Evolutionary conservation across 768 basidiomycete genomes (phyloP), one percentile per base, ranked within the genome.

Genomic region (Pisolithus orientalis): DNA sequence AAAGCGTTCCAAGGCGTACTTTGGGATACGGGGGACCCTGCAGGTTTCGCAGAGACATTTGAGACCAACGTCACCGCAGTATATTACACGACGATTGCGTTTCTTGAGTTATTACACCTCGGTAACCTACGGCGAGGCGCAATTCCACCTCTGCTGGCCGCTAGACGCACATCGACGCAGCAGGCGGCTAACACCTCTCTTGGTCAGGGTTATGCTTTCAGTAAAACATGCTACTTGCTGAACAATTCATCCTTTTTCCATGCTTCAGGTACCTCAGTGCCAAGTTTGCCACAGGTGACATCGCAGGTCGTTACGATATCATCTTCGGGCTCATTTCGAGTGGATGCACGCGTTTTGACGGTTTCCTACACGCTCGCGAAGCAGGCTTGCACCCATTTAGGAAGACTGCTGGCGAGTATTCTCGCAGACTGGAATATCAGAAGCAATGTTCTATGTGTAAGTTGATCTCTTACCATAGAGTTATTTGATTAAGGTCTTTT

Each of bases 81-180:
- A 32, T 90, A 87, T 67, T 90, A 86, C 70, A 81, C 80, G 28
- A 84, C 89, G 4, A 77, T 90, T 34, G 89, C 87, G 8, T 91
- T 93, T 70, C 77, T 93, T 57, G 90, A 88, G 55, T 73, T 92
- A 13, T 72, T 92, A 21, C 79, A 87, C 60, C 79, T 81, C 58
- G 90, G 87, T 14, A 90, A 90, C 62, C 47, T 80, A 49, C 69
- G 82, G 57, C 72, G 78, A 53, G 67, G 68, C 9, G 53, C 58
- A 32, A 44, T 70, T 8, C 68, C 67, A n/a, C 68, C 67, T 14
- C 57, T 57, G 39, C 32, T 58, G 37, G 43, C 16, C 44, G 27
- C 59, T 7, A 58, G 48, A 34, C 44, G 17, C 17, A 39, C 37
- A n/a, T 47, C 46, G 39, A 24, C 32, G 72, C 21, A 50, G 17